phyloP scores from a whole-genome alignment of 768 basidiomycete species.

The Candolleomyces efflorescens region DNA sequence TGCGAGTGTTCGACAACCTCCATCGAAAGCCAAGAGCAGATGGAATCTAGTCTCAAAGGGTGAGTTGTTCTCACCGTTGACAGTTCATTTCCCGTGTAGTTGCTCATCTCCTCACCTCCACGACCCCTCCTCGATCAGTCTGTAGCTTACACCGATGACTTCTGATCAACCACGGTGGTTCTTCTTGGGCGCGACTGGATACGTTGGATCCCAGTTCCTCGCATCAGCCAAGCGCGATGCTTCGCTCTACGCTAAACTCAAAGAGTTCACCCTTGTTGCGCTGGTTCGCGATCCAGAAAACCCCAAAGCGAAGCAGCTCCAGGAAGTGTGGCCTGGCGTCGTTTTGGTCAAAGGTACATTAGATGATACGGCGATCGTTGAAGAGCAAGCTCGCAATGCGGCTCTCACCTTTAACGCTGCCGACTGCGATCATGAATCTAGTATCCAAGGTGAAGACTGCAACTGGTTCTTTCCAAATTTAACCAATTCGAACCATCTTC shows the following conservation, averaged over 20 bases:
- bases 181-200: constrained; percentile 43
- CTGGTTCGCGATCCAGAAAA: constrained; percentile 30
- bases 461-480: not conserved
- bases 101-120: no score
- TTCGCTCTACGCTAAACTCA: constrained; percentile 21
- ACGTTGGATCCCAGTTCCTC: constrained; percentile 38
- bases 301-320: constrained; percentile 25
- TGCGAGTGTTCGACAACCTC: no score
- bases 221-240: constrained; percentile 25
- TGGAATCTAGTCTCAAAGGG: no score
- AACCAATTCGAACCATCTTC: no score
- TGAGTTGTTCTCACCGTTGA: no score
- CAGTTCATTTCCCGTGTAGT: no score
- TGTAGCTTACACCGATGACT: not conserved
- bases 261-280: constrained; percentile 22
- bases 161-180: constrained; percentile 8
- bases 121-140: no score
- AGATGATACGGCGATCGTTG: constrained; percentile 30
- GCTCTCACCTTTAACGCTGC: constrained; percentile 39
- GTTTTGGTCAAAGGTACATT: constrained; percentile 34
- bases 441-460: constrained; percentile 27
- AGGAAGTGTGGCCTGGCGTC: constrained; percentile 28
- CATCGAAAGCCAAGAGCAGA: no score
- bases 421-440: constrained; percentile 32
- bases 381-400: constrained; percentile 28